Base-by-base conservation (phyloP, 768 basidiomycete genomes). In the Leccinum boreale region DNA sequence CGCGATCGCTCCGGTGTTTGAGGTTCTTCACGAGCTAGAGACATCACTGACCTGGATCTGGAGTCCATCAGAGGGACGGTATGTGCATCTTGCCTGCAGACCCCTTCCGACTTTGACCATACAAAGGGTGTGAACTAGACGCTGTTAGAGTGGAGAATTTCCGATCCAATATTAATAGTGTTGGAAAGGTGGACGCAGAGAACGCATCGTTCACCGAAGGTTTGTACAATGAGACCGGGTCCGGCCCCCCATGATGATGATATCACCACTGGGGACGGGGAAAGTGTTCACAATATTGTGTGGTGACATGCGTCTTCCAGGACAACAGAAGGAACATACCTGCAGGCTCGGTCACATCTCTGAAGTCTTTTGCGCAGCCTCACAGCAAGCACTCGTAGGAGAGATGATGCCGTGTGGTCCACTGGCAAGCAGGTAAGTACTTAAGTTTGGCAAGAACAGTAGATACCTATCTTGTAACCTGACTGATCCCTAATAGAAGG, bases 1-100 rank as follows among this genome's bases (percentile, higher is more conserved):
- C 26, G 10, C n/a, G n/a, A 42, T 42, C n/a, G 2, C 39, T n/a
- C 39, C 17, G n/a, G 10, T 42, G 42, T n/a, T 44, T 44, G 42
- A 44, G n/a, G 9, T 10, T 42, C n/a, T 11, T 72, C 73, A 10
- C 70, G 66, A 8, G 66, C 31, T 14, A 76, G 53, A 8, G 80
- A 78, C 1, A 81, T 60, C 15, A 76, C 65, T 8, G 61, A 52
- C 36, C 71, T 69, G 66, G 83, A 75, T 51, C 74, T 77, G 15
- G 80, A 75, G 10, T 85, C 85, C n/a, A 84, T 78, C 6, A 85
- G 64, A 17, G 85, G 72, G 36, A 85, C 67, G 2, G 82, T 76
- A 61, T 79, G 85, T 2, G 84, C 85, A 10, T 85, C 84, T 87
- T 53, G 81, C 81, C 88, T 53, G 81, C 81, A 0, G 90, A 0